phyloP scores from a whole-genome alignment of 2,329 filamentous ascomycete species.

The Gremmenia infestans region DNA sequence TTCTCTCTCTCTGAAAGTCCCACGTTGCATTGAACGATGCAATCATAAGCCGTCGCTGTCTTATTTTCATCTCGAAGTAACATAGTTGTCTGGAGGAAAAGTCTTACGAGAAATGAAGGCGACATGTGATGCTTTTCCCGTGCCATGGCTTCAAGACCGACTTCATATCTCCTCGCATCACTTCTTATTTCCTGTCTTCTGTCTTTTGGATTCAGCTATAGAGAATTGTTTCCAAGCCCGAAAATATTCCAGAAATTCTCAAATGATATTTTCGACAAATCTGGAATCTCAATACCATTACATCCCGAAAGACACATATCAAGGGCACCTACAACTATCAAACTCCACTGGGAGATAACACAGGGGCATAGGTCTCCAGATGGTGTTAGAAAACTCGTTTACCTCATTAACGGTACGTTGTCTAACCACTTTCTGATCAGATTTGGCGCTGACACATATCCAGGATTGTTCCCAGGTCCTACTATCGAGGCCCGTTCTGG shows the following conservation, averaged over 20 bases:
- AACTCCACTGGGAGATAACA: conserved; percentile 37
- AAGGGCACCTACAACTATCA: conserved; percentile 31
- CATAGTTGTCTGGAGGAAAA: no score
- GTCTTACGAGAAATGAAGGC: background rate
- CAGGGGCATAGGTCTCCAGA: conserved; percentile 36
- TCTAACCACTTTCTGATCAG: background rate
- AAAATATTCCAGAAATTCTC: background rate
- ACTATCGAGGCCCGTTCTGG: conserved; percentile 43
- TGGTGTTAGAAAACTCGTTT: conserved; percentile 43
- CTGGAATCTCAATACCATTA: conserved; percentile 18
- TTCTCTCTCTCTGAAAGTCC: no score
- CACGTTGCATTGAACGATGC: no score
- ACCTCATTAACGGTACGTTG: conserved; percentile 43
- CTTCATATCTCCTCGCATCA: background rate
- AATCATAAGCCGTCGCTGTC: no score
- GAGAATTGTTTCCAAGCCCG: background rate
- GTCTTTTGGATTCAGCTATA: background rate
- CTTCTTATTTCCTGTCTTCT: background rate
- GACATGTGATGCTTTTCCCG: background rate
- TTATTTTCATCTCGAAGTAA: no score
- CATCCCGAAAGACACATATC: conserved; percentile 39
- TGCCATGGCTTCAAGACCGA: background rate
- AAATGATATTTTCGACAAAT: background rate
- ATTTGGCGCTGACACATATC: background rate
- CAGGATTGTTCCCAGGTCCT: conserved; percentile 40